Percentiles rank a stretch among this genome's conserved stretches.
Conservation (phyloP, 2,329 filamentous ascomycete genomes). For the Epicoccum nigrum region DNA sequence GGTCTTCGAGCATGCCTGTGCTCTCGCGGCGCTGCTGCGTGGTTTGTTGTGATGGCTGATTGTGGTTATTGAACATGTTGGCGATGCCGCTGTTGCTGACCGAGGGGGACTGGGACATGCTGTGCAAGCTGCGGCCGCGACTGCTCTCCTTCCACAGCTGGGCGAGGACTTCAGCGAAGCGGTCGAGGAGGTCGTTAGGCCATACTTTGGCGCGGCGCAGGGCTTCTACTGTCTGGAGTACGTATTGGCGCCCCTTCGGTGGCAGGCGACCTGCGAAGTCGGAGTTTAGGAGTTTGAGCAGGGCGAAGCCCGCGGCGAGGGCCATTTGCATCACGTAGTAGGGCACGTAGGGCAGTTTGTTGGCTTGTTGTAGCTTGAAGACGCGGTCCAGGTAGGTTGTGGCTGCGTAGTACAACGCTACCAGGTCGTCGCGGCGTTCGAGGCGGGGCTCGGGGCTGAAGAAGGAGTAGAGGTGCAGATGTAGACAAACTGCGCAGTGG, state of each 20-base stretch:
- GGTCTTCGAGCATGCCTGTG: constrained; percentile 64
- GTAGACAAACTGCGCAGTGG: constrained; percentile 73
- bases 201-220: constrained; percentile 76
- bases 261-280: constrained; percentile 69
- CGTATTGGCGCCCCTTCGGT: constrained; percentile 72
- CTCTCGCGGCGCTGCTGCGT: constrained; percentile 36
- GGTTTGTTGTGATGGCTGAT: constrained; percentile 27
- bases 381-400: constrained; percentile 68
- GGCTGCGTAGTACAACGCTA: constrained; percentile 76
- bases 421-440: constrained; percentile 65
- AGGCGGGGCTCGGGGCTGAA: constrained; percentile 77
- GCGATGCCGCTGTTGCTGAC: constrained; percentile 40
- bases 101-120: constrained; percentile 47
- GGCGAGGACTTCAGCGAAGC: constrained; percentile 82
- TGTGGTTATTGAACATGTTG: constrained; percentile 42
- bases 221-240: constrained; percentile 72
- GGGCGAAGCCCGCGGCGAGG: constrained; percentile 77
- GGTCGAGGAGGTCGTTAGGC: constrained; percentile 79
- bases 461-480: constrained; percentile 79
- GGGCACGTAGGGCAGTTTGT: constrained; percentile 69
- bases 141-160: constrained; percentile 76
- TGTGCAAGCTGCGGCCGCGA: constrained; percentile 45
- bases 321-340: constrained; percentile 87
- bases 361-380: constrained; percentile 60
- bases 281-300: constrained; percentile 77